Conservation (phyloP, 2,329 filamentous ascomycete genomes). For the Lecanosticta acicola region DNA sequence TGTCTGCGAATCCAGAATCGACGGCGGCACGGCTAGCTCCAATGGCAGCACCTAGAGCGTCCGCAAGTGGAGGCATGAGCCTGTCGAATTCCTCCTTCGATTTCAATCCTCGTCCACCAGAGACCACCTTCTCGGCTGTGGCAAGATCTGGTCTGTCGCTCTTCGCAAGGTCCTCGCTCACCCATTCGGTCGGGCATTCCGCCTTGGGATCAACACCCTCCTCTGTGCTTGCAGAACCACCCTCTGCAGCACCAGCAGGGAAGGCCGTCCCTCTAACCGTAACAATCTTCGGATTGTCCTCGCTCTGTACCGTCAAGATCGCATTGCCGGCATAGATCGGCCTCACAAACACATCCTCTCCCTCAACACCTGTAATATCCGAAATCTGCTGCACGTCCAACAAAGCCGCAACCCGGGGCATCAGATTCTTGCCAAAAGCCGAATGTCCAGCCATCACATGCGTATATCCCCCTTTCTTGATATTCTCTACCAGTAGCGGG, state of each 20-base stretch:
- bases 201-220: constrained; percentile 79
- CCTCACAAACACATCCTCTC: constrained; percentile 89
- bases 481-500: constrained; percentile 89
- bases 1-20: constrained; percentile 95
- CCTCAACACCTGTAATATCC: constrained; percentile 80
- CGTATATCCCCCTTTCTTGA: constrained; percentile 90
- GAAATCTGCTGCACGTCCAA: constrained; percentile 91
- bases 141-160: constrained; percentile 90
- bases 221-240: constrained; percentile 69
- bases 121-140: constrained; percentile 84
- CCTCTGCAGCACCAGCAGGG: constrained; percentile 63
- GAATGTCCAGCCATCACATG: constrained; percentile 88
- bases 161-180: constrained; percentile 87
- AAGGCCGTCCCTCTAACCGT: constrained; percentile 94
- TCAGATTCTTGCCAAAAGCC: constrained; percentile 90
- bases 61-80: constrained; percentile 85
- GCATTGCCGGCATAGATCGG: constrained; percentile 98
- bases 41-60: constrained; percentile 89
- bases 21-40: constrained; percentile 92
- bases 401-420: constrained; percentile 86
- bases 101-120: constrained; percentile 89
- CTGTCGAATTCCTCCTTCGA: constrained; percentile 97
- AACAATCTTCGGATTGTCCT: constrained; percentile 77
- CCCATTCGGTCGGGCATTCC: constrained; percentile 72
- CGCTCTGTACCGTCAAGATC: constrained; percentile 89